Percentiles rank a stretch among this genome's conserved stretches.
Evolutionary conservation across 2,329 filamentous ascomycete species (phyloP).

Genomic region (Basipetospora sp.): DNA sequence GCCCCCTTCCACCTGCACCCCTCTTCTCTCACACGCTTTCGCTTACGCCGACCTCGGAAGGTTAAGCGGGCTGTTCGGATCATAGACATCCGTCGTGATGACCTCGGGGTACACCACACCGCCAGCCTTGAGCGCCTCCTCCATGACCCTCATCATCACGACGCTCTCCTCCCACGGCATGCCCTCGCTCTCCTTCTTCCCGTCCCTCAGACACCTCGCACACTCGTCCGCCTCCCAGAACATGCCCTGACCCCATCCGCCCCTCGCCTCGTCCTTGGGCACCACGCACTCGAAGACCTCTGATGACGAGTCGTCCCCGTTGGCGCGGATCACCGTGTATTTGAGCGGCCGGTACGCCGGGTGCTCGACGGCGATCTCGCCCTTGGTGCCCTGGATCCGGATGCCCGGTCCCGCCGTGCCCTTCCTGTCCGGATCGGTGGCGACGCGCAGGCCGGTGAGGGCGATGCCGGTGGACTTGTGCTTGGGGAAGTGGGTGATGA

Average conservation of each 20-base stretch:
- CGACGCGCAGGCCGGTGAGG: conserved; percentile 48
- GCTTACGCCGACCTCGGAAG: conserved; percentile 29
- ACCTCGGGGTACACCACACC: conserved; percentile 38
- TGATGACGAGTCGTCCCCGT: conserved; percentile 29
- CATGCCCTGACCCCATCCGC: conserved; percentile 59
- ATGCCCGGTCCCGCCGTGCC: conserved; percentile 50
- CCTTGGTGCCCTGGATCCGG: conserved; percentile 64
- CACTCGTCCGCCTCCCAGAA: conserved; percentile 79
- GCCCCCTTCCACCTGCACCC: background rate
- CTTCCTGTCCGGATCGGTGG: conserved; percentile 45
- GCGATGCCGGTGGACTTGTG: conserved; percentile 58
- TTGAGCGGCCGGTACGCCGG: conserved; percentile 54
- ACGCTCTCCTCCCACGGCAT: conserved; percentile 65
- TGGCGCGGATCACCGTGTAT: conserved; percentile 47
- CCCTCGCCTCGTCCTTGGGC: conserved; percentile 32
- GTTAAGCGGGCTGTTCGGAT: conserved; percentile 47
- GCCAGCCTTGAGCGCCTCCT: conserved; percentile 38
- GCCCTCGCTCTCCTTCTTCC: conserved; percentile 57
- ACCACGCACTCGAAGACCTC: conserved; percentile 37
- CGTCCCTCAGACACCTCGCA: conserved; percentile 59
- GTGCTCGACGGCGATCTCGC: conserved; percentile 67
- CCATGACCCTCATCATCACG: conserved; percentile 66
- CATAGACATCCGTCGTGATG: conserved; percentile 43
- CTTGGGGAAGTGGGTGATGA: conserved; percentile 60
- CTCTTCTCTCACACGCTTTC: background rate